These are phyloP conservation scores for Russula lepida DNA, from an alignment of 768 basidiomycete genomes.

Conservation along the genomic window DNA sequence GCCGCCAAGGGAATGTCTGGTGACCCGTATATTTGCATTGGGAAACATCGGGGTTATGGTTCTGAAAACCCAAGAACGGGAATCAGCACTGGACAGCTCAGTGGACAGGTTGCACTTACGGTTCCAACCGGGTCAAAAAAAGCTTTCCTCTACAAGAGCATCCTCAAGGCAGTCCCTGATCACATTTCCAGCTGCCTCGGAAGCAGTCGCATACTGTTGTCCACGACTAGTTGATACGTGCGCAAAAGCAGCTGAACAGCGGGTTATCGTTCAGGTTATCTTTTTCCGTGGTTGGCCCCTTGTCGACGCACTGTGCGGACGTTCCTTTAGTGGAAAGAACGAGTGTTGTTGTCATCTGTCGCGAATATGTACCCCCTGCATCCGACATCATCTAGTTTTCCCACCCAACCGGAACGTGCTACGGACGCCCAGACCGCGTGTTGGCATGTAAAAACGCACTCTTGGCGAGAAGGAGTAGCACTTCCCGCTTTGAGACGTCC, in stretches of 20 bases:
- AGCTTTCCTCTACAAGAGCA: slow-evolving; percentile 67
- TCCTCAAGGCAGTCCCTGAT: slow-evolving; percentile 73
- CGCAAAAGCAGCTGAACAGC: slow-evolving; percentile 96
- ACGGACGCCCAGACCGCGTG: neutral
- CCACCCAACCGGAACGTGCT: slow-evolving; percentile 84
- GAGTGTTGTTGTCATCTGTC: slow-evolving; percentile 73
- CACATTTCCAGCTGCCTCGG: slow-evolving; percentile 65
- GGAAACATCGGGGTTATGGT: slow-evolving; percentile 87
- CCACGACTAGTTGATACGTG: slow-evolving; percentile 92
- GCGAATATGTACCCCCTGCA: slow-evolving; percentile 89
- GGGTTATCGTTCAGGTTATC: slow-evolving; percentile 95
- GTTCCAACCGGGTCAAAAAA: slow-evolving; percentile 85
- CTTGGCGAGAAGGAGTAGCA: slow-evolving; percentile 74
- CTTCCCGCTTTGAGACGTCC: slow-evolving; percentile 61
- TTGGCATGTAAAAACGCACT: slow-evolving; percentile 27
- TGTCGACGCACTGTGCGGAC: slow-evolving; percentile 61
- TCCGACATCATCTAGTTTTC: slow-evolving; percentile 79
- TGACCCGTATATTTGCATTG: slow-evolving; percentile 80
- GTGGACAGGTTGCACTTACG: slow-evolving; percentile 37
- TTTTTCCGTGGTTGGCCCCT: slow-evolving; percentile 76
- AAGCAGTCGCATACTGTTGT: slow-evolving; percentile 86
- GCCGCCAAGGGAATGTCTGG: slow-evolving; percentile 81
- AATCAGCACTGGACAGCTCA: too few relatives aligned
- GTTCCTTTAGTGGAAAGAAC: slow-evolving; percentile 90
- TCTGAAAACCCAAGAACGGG: slow-evolving; percentile 36